Evolutionary conservation across 192 early-diverging fungal genomes (phyloP).

Genomic region (Globomyces pollinis-pini): DNA sequence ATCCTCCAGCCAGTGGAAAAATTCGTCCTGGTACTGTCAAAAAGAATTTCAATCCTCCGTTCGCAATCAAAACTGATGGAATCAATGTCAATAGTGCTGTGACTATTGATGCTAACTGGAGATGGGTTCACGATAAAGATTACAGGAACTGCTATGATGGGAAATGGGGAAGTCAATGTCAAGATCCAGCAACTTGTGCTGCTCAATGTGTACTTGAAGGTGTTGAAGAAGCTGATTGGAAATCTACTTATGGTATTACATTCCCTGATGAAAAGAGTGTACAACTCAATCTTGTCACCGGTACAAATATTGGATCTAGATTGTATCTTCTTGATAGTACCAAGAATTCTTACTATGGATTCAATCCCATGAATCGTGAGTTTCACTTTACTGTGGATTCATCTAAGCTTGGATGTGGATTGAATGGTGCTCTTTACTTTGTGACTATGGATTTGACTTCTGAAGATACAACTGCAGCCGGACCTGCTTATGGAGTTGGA

Average conservation of each 20-base stretch:
- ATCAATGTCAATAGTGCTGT: not conserved
- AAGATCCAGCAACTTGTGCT: conserved; percentile 14
- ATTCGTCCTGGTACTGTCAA: conserved; percentile 7
- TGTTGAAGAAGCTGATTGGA: conserved; percentile 14
- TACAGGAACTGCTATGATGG: conserved; percentile 29
- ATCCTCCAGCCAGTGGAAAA: not conserved
- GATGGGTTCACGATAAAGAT: conserved; percentile 22
- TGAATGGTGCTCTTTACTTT: conserved; percentile 35
- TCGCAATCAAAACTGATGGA: conserved; percentile 16
- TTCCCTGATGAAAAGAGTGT: too few relatives aligned
- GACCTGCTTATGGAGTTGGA: conserved; percentile 30
- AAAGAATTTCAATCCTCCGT: conserved; percentile 17
- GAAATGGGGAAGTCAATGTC: conserved; percentile 27
- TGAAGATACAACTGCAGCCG: conserved; percentile 13
- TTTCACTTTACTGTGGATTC: conserved; percentile 31
- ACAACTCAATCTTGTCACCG: conserved; percentile 17
- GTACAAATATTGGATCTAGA: conserved; percentile 27
- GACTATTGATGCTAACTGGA: conserved; percentile 27
- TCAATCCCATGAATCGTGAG: conserved; percentile 30
- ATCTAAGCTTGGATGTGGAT: conserved; percentile 26
- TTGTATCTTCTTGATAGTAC: conserved; percentile 21
- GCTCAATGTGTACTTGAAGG: conserved; percentile 17
- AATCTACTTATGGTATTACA: conserved; percentile 21
- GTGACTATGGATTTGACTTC: conserved; percentile 13
- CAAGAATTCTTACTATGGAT: conserved; percentile 19